Evolutionary conservation across 768 basidiomycete genomes (phyloP), one percentile per base, ranked within the genome.

Genomic region (Rhizopogon vulgaris): DNA sequence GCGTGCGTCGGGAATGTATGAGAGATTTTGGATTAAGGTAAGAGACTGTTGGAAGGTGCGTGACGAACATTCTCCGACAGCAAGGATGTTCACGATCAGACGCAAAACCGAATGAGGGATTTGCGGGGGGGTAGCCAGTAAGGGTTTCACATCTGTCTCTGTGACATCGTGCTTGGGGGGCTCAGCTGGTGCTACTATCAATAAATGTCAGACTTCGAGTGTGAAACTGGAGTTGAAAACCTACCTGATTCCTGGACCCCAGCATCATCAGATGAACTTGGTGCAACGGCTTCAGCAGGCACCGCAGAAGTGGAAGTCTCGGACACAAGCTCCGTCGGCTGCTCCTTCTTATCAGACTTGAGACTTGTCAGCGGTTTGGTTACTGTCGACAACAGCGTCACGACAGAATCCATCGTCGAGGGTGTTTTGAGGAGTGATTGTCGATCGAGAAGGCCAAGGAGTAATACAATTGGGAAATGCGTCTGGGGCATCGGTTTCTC

Each of bases 1-100:
- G 39, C 91, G 84, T 7, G 89, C 90, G 52, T 91, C 90, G 6
- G 91, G 87, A 54, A 97, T 82, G 67, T 81, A 80, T 0, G 94
- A 94, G 18, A 98, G 73, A 62, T 99, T 85, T 67, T 95, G 92
- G 52, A 99, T 98, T 32, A 97, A 79, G 15, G 85, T 78, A 39
- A 98, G 76, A 38, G 91, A 94, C 64, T 94, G 85, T 59, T 93
- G 87, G 80, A 99, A 99, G n/a, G 94, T 96, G 30, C 88, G 79
- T 39, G 87, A 90, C 22, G 94, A 93, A 63, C 95, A 98, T 73
- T 99, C 96, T 40, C 96, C 96, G 17, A 87, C 78, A n/a, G 96
- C 97, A 56, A 99, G 75, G 59, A 98, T 93, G 68, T 98, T 98
- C 65, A 96, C 93, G 54, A 98, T 92, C 36, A 94, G 80, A 36